Evolutionary conservation across 2,329 filamentous ascomycete genomes (phyloP).

Genomic region (Cordyceps javanica): DNA sequence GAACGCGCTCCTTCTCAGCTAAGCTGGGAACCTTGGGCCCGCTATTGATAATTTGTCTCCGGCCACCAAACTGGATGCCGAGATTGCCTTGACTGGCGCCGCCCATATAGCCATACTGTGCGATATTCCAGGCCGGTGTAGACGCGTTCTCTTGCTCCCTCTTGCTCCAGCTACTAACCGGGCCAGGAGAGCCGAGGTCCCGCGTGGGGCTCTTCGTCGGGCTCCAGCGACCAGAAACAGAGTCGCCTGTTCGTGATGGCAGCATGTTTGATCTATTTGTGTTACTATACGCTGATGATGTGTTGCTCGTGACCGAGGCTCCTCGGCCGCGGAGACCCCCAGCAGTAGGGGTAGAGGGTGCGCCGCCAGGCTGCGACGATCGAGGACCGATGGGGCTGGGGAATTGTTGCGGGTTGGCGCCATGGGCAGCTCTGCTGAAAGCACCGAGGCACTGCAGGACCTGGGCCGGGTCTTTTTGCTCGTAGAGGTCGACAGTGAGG

Average conservation of each 20-base stretch:
- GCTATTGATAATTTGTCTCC: constrained; percentile 85
- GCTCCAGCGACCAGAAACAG: constrained; percentile 51
- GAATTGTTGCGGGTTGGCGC: constrained; percentile 67
- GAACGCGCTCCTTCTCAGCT: constrained; percentile 73
- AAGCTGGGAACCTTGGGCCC: constrained; percentile 72
- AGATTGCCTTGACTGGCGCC: constrained; percentile 94
- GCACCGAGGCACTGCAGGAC: constrained; percentile 88
- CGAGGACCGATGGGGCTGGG: constrained; percentile 71
- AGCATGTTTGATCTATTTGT: constrained; percentile 31
- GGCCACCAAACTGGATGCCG: constrained; percentile 84
- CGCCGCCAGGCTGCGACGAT: constrained; percentile 47
- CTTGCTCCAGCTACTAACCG: constrained; percentile 85
- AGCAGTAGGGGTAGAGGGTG: constrained; percentile 41
- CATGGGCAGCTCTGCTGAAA: constrained; percentile 81
- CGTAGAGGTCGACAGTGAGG: constrained; percentile 92
- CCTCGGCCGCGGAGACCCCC: constrained; percentile 37
- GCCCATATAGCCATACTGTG: constrained; percentile 97
- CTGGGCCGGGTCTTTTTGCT: constrained; percentile 91
- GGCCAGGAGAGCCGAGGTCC: constrained; percentile 44
- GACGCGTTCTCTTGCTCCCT: constrained; percentile 74
- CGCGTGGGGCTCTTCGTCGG: constrained; percentile 58
- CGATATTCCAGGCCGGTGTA: constrained; percentile 93
- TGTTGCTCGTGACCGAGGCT: constrained; percentile 52
- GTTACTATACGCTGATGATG: constrained; percentile 42
- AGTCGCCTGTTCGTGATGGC: constrained; percentile 48